Base-by-base conservation (phyloP, 2,329 filamentous ascomycete genomes). In the Helotiales sp. region DNA sequence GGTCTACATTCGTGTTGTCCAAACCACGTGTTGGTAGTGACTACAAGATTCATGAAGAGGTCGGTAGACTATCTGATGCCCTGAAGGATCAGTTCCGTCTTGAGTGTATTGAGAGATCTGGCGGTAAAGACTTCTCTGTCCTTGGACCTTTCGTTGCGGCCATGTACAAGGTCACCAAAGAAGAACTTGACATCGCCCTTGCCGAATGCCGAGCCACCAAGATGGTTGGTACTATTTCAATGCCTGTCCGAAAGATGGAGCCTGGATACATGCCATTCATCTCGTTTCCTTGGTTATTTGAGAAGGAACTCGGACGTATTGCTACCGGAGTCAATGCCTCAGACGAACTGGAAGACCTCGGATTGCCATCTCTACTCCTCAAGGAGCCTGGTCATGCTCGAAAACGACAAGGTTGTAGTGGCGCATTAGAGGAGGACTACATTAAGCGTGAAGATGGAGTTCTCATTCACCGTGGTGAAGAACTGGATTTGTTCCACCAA, bases 261-360 rank as follows among this genome's bases (percentile, higher is more conserved):
- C 74, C 82, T 1, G 82, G 82, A 8, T 80, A 81, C 1, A 90
- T 93, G 84, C 95, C 96, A 0, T 82, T 98, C 8, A 96, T 97
- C 73, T 96, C 91, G 67, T 98, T 97, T 73, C 95, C 96, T 0
- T 99, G 96, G 96, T 82, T 98, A 1, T 97, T 98, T 70, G 84
- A 89, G 13, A 84, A 85, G 52, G 86, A 93, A 67, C 82, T 97
- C 3, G 89, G 91, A 1, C 84, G 84, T 57, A 89, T 97, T 72
- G 91, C 91, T 1, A 87, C 80, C 28, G 78, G 78, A 15, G 69
- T 70, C 20, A 72, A 75, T 43, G 37, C 58, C 1, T 61, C 37
- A 10, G 72, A 75, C 5, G 71, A 73, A 1, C 54, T 74, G 20
- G 73, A 74, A 4, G 68, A 73, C 3, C 54, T 73, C 5, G 71